These are phyloP conservation scores for Ascochyta koolunga DNA, from an alignment of 2,329 filamentous ascomycete species.

Conservation along the genomic window DNA sequence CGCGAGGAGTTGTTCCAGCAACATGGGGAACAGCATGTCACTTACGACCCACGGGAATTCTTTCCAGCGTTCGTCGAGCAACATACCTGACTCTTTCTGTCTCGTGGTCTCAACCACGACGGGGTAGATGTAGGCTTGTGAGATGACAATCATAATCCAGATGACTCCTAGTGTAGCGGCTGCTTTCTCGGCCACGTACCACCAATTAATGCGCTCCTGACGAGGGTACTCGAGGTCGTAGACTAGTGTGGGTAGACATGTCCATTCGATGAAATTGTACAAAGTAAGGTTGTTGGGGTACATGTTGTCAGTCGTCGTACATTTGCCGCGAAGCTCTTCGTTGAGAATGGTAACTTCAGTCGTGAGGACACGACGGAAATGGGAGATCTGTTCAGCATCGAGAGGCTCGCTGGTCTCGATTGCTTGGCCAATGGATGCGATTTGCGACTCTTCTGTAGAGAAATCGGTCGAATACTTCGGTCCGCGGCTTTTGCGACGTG, in stretches of 20 bases:
- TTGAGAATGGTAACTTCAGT: constrained; percentile 69
- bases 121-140: constrained; percentile 78
- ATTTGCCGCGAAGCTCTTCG: constrained; percentile 70
- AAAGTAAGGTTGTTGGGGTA: constrained; percentile 75
- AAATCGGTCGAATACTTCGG: constrained; percentile 53
- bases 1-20: constrained; percentile 76
- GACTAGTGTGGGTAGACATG: constrained; percentile 75
- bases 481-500: constrained; percentile 42
- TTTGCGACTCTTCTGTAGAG: constrained; percentile 58
- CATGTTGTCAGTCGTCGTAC: constrained; percentile 54
- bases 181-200: constrained; percentile 74
- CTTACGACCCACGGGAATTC: constrained; percentile 77
- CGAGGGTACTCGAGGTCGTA: constrained; percentile 82
- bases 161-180: constrained; percentile 74
- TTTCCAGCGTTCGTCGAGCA: constrained; percentile 64
- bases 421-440: constrained; percentile 65
- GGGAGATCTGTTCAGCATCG: constrained; percentile 64
- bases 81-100: constrained; percentile 70
- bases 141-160: constrained; percentile 79
- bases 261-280: constrained; percentile 72
- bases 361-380: constrained; percentile 70
- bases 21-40: constrained; percentile 77
- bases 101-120: constrained; percentile 70
- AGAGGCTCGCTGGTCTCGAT: constrained; percentile 68
- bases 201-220: constrained; percentile 72